phyloP scores from a whole-genome alignment of 73 alveolate species.

The Halteria grandinella region DNA sequence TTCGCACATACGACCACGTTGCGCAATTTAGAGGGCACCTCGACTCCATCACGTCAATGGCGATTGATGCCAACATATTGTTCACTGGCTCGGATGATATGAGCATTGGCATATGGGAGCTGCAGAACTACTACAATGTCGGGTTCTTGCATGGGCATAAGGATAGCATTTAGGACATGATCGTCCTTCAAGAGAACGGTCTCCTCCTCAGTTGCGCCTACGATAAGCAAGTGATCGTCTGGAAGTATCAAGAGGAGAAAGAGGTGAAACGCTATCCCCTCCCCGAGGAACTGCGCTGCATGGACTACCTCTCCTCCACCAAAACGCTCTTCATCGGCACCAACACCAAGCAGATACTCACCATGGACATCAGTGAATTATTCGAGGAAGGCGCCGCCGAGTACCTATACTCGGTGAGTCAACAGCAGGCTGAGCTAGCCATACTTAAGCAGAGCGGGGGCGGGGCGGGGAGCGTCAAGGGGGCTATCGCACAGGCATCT shows the following conservation, averaged over 20 bases:
- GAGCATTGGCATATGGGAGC: constrained; percentile 87
- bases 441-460: too few relatives aligned
- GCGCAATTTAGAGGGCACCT: constrained; percentile 70
- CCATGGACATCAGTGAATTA: constrained; percentile 64
- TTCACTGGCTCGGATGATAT: constrained; percentile 90
- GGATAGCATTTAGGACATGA: constrained; percentile 60
- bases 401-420: too few relatives aligned
- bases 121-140: constrained; percentile 54
- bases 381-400: too few relatives aligned
- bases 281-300: constrained; percentile 79
- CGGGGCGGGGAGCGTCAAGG: too few relatives aligned
- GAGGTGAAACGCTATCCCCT: constrained; percentile 67
- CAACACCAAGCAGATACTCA: constrained; percentile 75
- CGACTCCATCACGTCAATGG: constrained; percentile 86
- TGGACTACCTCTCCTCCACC: constrained; percentile 74
- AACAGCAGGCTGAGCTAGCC: too few relatives aligned
- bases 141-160: constrained; percentile 12
- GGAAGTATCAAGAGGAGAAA: constrained; percentile 68
- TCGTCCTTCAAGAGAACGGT: constrained; percentile 79
- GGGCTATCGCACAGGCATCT: too few relatives aligned
- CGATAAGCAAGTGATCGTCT: constrained; percentile 74
- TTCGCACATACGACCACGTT: constrained; percentile 71
- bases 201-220: constrained; percentile 76
- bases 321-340: constrained; percentile 86
- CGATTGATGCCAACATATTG: constrained; percentile 77